phyloP scores from a whole-genome alignment of 2,329 filamentous ascomycete genomes.

The Aureobasidium sp. region DNA sequence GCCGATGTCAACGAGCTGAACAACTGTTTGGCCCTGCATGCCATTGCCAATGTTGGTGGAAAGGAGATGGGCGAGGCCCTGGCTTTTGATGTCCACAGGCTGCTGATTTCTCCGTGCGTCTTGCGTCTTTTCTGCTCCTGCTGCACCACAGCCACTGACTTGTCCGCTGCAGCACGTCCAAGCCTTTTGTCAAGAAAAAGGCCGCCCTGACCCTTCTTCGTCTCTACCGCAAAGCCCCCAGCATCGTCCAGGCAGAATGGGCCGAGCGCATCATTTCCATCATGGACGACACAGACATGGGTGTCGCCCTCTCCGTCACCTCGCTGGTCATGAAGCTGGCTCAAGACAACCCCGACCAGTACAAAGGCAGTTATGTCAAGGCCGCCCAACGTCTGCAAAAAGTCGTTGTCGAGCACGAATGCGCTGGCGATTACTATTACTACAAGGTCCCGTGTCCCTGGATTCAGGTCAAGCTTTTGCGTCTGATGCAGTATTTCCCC shows the following conservation, averaged over 20 bases:
- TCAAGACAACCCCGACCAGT: slow-evolving; percentile 89
- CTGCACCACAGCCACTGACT: not conserved
- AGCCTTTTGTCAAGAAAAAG: slow-evolving; percentile 99
- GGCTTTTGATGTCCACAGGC: slow-evolving; percentile 81
- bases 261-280: slow-evolving; percentile 96
- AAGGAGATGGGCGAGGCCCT: slow-evolving; percentile 96
- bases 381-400: slow-evolving; percentile 83
- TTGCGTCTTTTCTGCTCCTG: not conserved
- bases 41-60: slow-evolving; percentile 94
- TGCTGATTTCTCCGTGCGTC: slow-evolving; percentile 87
- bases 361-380: slow-evolving; percentile 90
- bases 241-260: slow-evolving; percentile 94
- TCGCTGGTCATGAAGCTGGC: slow-evolving; percentile 91
- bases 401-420: slow-evolving; percentile 85
- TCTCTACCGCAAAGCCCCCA: slow-evolving; percentile 87
- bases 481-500: slow-evolving; percentile 90
- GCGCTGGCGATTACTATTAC: slow-evolving; percentile 86
- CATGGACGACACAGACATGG: slow-evolving; percentile 93
- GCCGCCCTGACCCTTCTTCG: slow-evolving; percentile 87
- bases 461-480: slow-evolving; percentile 91
- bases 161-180: slow-evolving; percentile 56
- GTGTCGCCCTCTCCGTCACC: slow-evolving; percentile 89
- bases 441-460: slow-evolving; percentile 99
- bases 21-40: slow-evolving; percentile 93
- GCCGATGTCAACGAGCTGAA: slow-evolving; percentile 93